Evolutionary conservation across 768 basidiomycete genomes (phyloP), one percentile per base, ranked within the genome.

Genomic region (Pleurotus salmoneostramineus): DNA sequence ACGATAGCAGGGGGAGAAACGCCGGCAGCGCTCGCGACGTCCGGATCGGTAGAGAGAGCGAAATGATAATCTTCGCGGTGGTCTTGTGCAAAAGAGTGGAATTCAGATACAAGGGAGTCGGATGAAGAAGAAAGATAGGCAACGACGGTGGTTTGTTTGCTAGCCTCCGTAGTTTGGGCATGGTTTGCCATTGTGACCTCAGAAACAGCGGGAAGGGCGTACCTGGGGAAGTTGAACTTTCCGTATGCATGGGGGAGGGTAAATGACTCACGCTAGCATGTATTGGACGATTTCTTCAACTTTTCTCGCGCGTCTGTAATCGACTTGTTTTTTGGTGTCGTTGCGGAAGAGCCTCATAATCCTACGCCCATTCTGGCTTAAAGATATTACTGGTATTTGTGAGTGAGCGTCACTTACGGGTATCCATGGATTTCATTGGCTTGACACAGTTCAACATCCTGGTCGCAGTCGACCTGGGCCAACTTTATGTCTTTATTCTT

Each of bases 381-480:
- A 35, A 17, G 32, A 7, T 6, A 50, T 21, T 31, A 12, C 11
- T 4, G 2, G 50, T 12, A 6, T 14, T 14, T 56, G n/a, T 5
- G 15, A 32, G 7, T 33, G 50, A 36, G n/a, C n/a, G 3, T 15
- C 4, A 78, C 93, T 66, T 66, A 95, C 94, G 95, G 95, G 77
- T 99, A 99, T 12, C 96, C 96, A 70, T 88, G 85, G 45, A 99
- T 83, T 42, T 90, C 95, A 58, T 95, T 87, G 50, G 81, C 66
- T 69, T 91, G 87, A 75, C 97, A 99, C 32, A 99, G 83, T 56
- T 96, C 95, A 27, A 88, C 84, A 66, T 98, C 80, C 62, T 92
- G 95, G 45, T 97, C 96, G 72, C 96, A 98, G 78, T 98, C 94
- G 52, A 98, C 95, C 70, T 98, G 96, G 63, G 95, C 95, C 56